Evolutionary conservation across 1,284 basidiomycete genomes (phyloP).

Genomic region (Chalciporus sp.): DNA sequence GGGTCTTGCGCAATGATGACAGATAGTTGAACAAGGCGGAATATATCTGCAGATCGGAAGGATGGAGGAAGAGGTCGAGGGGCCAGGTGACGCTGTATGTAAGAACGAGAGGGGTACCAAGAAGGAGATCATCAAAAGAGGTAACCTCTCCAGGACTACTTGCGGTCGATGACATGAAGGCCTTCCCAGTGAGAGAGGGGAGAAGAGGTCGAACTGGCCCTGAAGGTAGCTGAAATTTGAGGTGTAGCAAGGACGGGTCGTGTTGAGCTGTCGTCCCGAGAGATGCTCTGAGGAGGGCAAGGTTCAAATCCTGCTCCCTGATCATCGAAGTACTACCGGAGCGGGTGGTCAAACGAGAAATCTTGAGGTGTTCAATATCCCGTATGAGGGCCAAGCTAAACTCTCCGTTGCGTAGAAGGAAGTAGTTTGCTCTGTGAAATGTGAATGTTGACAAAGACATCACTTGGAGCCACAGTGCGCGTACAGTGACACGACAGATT

Average conservation of each 20-base stretch:
- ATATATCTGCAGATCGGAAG: slow-evolving; percentile 75
- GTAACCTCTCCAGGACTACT: slow-evolving; percentile 42
- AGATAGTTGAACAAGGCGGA: slow-evolving; percentile 81
- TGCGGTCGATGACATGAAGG: slow-evolving; percentile 35
- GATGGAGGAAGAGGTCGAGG: slow-evolving; percentile 85
- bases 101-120: slow-evolving; percentile 76
- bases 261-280: slow-evolving; percentile 84
- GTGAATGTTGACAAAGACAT: slow-evolving; percentile 24
- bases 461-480: slow-evolving; percentile 28
- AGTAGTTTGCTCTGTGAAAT: slow-evolving; percentile 70
- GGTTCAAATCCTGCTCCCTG: slow-evolving; percentile 83
- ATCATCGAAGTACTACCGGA: slow-evolving; percentile 73
- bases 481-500: slow-evolving; percentile 72
- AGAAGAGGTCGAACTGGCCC: slow-evolving; percentile 80
- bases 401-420: slow-evolving; percentile 86
- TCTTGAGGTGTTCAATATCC: slow-evolving; percentile 79
- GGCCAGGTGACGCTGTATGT: slow-evolving; percentile 81
- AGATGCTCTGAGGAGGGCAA: slow-evolving; percentile 79
- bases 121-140: slow-evolving; percentile 71
- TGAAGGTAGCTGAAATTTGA: slow-evolving; percentile 74
- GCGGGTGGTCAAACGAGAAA: slow-evolving; percentile 70
- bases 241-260: slow-evolving; percentile 67
- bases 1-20: slow-evolving; percentile 80
- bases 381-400: slow-evolving; percentile 80
- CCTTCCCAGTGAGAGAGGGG: slow-evolving; percentile 57